Evolutionary conservation across 305 asterid species (phyloP).

Genomic region (Lippia alba): DNA sequence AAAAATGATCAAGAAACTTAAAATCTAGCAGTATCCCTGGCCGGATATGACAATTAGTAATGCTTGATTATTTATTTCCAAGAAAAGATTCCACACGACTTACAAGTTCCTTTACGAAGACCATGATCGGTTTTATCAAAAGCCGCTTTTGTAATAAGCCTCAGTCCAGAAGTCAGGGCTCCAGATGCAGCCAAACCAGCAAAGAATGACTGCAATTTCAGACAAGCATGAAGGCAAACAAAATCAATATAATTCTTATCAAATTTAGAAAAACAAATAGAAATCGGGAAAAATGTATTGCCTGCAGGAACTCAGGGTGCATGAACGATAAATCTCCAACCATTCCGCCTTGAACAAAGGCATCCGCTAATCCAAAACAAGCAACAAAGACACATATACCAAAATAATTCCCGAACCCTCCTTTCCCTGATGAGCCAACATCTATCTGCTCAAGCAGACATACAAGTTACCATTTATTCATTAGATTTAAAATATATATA

Average conservation of each 20-base stretch:
- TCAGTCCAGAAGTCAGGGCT: conserved; percentile 76
- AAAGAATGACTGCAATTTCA: conserved; percentile 65
- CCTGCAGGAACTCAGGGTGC: conserved; percentile 83
- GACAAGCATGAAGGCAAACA: background rate
- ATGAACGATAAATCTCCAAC: conserved; percentile 72
- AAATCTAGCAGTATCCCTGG: no score
- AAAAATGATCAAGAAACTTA: no score
- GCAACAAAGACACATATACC: conserved; percentile 74
- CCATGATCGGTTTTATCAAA: conserved; percentile 69
- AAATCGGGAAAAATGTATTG: conserved; percentile 22
- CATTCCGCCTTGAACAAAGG: conserved; percentile 81
- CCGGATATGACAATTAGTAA: no score
- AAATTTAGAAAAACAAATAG: background rate
- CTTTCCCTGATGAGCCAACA: conserved; percentile 65
- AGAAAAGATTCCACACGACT: conserved; percentile 29
- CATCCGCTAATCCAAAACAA: conserved; percentile 87
- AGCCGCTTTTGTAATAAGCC: conserved; percentile 81
- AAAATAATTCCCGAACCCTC: conserved; percentile 67
- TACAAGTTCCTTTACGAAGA: conserved; percentile 87
- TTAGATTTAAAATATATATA: background rate
- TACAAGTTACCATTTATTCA: background rate
- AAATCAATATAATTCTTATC: background rate
- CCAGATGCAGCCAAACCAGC: conserved; percentile 95
- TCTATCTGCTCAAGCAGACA: conserved; percentile 41
- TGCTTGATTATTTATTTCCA: no score